Conservation (phyloP, 1,284 basidiomycete genomes). For the Heterobasidion annosum region DNA sequence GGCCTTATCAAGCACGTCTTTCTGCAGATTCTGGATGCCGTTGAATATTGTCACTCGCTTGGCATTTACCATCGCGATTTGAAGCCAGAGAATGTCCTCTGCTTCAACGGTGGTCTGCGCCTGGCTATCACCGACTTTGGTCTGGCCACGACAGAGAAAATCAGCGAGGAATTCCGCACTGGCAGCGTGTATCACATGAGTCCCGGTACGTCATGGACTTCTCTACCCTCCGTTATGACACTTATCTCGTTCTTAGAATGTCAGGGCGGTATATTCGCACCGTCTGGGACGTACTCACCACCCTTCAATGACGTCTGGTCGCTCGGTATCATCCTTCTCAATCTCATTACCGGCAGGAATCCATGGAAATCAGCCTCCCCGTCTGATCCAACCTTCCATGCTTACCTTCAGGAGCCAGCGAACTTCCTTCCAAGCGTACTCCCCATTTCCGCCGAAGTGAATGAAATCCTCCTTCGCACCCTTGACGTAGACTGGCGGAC, state of each 20-base stretch:
- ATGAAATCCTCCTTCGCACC: conserved; percentile 58
- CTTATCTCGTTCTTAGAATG: conserved; percentile 53
- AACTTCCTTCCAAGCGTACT: conserved; percentile 67
- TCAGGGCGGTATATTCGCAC: conserved; percentile 76
- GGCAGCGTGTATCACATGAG: conserved; percentile 97
- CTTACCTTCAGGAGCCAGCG: conserved; percentile 56
- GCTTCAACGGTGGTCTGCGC: conserved; percentile 71
- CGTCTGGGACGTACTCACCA: conserved; percentile 73
- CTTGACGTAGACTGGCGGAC: conserved; percentile 67
- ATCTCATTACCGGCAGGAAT: conserved; percentile 91
- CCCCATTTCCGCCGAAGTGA: conserved; percentile 65
- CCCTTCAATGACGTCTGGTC: conserved; percentile 96
- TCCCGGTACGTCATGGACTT: conserved; percentile 52
- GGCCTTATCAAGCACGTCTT: conserved; percentile 81
- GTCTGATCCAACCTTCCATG: conserved; percentile 68
- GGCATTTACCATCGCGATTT: conserved; percentile 97
- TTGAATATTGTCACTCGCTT: conserved; percentile 81
- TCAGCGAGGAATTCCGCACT: conserved; percentile 89
- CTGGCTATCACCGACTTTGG: conserved; percentile 96
- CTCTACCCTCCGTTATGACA: conserved; percentile 3
- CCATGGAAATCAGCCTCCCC: conserved; percentile 96
- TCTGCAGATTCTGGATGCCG: conserved; percentile 88
- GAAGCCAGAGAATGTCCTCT: conserved; percentile 97
- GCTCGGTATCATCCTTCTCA: conserved; percentile 91
- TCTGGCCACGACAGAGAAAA: conserved; percentile 85